Evolutionary conservation across 2,329 filamentous ascomycete genomes (phyloP).

Genomic region (Botrytis porri): DNA sequence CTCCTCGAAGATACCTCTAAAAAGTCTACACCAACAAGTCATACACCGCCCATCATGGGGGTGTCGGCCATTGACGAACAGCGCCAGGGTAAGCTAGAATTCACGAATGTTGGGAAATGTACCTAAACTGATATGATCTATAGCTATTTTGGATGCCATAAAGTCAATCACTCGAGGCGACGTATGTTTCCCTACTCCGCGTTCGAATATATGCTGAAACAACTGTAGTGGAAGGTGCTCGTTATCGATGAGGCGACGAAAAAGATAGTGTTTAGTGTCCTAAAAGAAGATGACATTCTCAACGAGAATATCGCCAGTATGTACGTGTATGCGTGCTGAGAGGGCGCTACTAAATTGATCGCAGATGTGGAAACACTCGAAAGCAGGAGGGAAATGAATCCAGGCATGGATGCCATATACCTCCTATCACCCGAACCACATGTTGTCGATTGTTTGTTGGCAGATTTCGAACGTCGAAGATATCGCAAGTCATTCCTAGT

Average conservation of each 20-base stretch:
- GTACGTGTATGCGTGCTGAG: slow-evolving; percentile 20
- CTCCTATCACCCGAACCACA: slow-evolving; percentile 81
- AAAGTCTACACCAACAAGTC: slow-evolving; percentile 7
- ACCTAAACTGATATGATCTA: slow-evolving; percentile 23
- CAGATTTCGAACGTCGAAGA: slow-evolving; percentile 80
- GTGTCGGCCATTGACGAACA: slow-evolving; percentile 84
- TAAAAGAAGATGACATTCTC: slow-evolving; percentile 95
- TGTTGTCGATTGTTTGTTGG: slow-evolving; percentile 89
- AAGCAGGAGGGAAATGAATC: slow-evolving; percentile 75
- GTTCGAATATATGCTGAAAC: slow-evolving; percentile 22
- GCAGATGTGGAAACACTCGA: slow-evolving; percentile 94
- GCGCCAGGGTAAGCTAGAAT: slow-evolving; percentile 60
- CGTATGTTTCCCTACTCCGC: slow-evolving; percentile 49
- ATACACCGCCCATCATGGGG: slow-evolving; percentile 38
- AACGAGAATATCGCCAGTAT: slow-evolving; percentile 92
- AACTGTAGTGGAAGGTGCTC: slow-evolving; percentile 85
- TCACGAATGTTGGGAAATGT: not conserved
- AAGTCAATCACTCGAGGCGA: slow-evolving; percentile 77
- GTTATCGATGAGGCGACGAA: slow-evolving; percentile 81
- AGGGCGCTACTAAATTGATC: slow-evolving; percentile 23
- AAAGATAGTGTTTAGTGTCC: slow-evolving; percentile 84
- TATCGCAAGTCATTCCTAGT: slow-evolving; percentile 79
- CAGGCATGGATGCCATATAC: slow-evolving; percentile 93
- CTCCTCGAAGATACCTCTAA: not conserved
- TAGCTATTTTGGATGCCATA: slow-evolving; percentile 72